Percentiles rank a stretch among this genome's conserved stretches.
These are phyloP conservation scores for Scedosporium boydii DNA, from an alignment of 2,329 filamentous ascomycete species.

Conservation along the genomic window DNA sequence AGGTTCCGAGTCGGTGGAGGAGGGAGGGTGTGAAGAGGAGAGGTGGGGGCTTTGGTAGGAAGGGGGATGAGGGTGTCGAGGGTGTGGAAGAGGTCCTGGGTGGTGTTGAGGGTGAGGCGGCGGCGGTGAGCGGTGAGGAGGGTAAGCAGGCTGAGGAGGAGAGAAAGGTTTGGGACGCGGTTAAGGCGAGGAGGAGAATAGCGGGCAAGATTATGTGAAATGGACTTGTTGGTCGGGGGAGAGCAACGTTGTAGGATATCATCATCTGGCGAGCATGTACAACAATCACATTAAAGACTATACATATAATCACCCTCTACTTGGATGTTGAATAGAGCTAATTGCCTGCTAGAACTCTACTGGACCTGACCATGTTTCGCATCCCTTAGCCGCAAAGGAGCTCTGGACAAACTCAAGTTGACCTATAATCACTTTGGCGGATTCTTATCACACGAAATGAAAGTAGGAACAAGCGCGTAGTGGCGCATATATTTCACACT, in stretches of 20 bases:
- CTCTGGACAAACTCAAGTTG: too few relatives aligned
- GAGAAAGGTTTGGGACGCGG: neutral
- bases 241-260: neutral
- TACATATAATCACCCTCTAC: neutral
- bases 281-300: neutral
- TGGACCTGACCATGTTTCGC: too few relatives aligned
- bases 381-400: too few relatives aligned
- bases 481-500: neutral
- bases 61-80: conserved; percentile 6
- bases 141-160: neutral
- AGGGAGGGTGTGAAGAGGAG: conserved; percentile 33
- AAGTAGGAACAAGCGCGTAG: neutral
- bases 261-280: neutral
- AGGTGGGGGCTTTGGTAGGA: neutral
- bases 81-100: neutral
- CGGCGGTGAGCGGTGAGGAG: neutral
- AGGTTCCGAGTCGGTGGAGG: conserved; percentile 53
- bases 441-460: neutral
- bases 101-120: neutral
- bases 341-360: too few relatives aligned
- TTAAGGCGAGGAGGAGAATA: conserved; percentile 3
- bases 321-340: neutral
- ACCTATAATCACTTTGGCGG: too few relatives aligned
- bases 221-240: neutral
- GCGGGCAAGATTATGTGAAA: conserved; percentile 8